Conservation (phyloP, 345 rosid genomes). For the Eucalyptus erythrocorys region DNA sequence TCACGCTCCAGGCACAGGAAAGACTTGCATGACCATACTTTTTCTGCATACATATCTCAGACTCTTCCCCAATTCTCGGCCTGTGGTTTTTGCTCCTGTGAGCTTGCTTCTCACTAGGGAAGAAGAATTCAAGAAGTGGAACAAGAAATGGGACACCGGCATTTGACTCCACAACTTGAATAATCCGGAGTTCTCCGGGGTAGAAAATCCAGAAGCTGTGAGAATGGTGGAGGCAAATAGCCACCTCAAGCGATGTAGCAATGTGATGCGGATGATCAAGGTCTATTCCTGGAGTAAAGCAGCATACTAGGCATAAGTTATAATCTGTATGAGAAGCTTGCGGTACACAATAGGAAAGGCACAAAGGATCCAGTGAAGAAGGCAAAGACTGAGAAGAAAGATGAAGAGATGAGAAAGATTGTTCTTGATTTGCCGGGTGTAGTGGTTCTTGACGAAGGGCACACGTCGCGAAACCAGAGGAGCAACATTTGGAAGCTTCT, state of each 20-base stretch:
- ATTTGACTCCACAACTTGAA: constrained; percentile 53
- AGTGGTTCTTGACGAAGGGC: constrained; percentile 75
- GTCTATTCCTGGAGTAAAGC: constrained; percentile 49
- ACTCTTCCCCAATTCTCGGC: constrained; percentile 38
- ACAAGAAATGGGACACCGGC: constrained; percentile 43
- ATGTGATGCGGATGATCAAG: constrained; percentile 34
- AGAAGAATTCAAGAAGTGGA: constrained; percentile 68
- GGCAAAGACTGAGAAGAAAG: background rate
- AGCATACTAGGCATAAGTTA: constrained; percentile 62
- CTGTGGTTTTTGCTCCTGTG: constrained; percentile 63
- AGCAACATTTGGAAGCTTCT: constrained; percentile 53
- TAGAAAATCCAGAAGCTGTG: constrained; percentile 18
- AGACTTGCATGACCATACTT: constrained; percentile 58
- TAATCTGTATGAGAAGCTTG: constrained; percentile 43
- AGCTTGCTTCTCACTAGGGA: constrained; percentile 80
- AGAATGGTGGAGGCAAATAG: background rate
- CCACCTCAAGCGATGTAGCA: background rate
- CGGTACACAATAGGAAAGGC: constrained; percentile 3
- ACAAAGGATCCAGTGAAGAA: background rate
- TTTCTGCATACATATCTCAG: constrained; percentile 46
- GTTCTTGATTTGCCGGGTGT: constrained; percentile 42
- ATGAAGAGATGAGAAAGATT: constrained; percentile 11
- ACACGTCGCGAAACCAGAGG: constrained; percentile 49
- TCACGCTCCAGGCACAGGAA: constrained; percentile 88
- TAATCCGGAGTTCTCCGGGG: constrained; percentile 19